Evolutionary conservation across 768 basidiomycete species (phyloP).

Genomic region (Inosperma sp.): DNA sequence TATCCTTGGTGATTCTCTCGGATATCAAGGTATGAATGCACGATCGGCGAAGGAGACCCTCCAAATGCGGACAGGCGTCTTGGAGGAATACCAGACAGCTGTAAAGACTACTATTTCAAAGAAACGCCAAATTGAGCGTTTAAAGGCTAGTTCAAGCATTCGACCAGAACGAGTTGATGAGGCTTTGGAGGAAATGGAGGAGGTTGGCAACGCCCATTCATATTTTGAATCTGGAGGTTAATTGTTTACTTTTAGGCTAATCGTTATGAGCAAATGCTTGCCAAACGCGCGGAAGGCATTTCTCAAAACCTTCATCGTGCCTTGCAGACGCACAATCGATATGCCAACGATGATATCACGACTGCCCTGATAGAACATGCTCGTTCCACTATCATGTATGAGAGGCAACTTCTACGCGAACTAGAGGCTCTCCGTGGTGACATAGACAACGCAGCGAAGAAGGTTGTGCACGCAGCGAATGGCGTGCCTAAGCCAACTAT

Average conservation of each 20-base stretch:
- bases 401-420: slow-evolving; percentile 82
- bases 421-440: slow-evolving; percentile 80
- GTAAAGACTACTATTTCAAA: slow-evolving; percentile 93
- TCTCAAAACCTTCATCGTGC: slow-evolving; percentile 90
- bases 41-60: slow-evolving; percentile 93
- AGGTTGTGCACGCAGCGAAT: slow-evolving; percentile 44
- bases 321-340: slow-evolving; percentile 75
- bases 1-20: slow-evolving; percentile 90
- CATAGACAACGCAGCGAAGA: slow-evolving; percentile 62
- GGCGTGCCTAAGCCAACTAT: slow-evolving; percentile 57
- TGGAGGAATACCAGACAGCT: slow-evolving; percentile 93
- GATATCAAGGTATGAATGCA: slow-evolving; percentile 97
- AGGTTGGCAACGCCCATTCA: slow-evolving; percentile 44
- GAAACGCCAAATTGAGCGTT: slow-evolving; percentile 82
- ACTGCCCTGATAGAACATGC: slow-evolving; percentile 90
- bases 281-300: slow-evolving; percentile 85
- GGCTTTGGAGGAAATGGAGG: slow-evolving; percentile 88
- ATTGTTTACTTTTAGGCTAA: slow-evolving; percentile 56
- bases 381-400: slow-evolving; percentile 87
- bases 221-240: slow-evolving; percentile 1
- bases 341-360: slow-evolving; percentile 89
- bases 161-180: slow-evolving; percentile 84
- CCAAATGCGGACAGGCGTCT: slow-evolving; percentile 79
- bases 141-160: slow-evolving; percentile 84
- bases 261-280: slow-evolving; percentile 81